Evolutionary conservation across 2,329 filamentous ascomycete genomes (phyloP), one percentile per base, ranked within the genome.

Genomic region (Fusarium burgessii): DNA sequence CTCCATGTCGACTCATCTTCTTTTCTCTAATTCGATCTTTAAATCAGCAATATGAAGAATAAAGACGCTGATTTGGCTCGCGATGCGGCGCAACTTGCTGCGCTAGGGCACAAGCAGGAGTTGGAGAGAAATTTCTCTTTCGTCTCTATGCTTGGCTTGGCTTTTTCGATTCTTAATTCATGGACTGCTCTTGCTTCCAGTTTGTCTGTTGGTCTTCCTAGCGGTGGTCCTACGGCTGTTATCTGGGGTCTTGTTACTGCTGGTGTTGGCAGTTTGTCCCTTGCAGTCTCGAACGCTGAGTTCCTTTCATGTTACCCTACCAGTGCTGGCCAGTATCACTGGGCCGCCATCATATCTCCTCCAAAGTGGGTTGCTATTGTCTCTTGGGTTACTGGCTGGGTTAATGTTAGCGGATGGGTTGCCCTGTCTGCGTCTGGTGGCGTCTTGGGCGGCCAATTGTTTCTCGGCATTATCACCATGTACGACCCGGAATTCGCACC

Each of bases 11-110:
- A 18, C 15, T 0, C 0, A 0, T 12, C 29, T 10, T 32, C 8
- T 14, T 33, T 1, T 1, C 14, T 4, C 12, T 9, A 4, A 2
- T 5, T 0, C 0, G 23, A 23, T 23, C 23, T 23, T 23, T 23
- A 23, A 23, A 3, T 5, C 11, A 13, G 5, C 11, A 49, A 49
- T 0, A 49, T 49, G 46, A 49, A 49, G 15, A 14, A 18, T 10
- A n/a, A 35, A 15, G 29, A 35, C 29, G 46, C 46, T 50, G 46
- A 50, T 13, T 7, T 50, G 2, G 46, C 46, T 10, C 46, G 46
- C 29, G 46, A 50, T 50, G 29, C 46, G 10, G 29, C 46, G 1
- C 46, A 50, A 18, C 46, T 50, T 6, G 46, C 46, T 14, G 46
- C 46, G 11, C 46, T 50, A 18, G 29, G 46, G 29, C 46, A 50